Evolutionary conservation across 2,329 filamentous ascomycete species (phyloP).

Genomic region (Dendrostoma leiphaemia): DNA sequence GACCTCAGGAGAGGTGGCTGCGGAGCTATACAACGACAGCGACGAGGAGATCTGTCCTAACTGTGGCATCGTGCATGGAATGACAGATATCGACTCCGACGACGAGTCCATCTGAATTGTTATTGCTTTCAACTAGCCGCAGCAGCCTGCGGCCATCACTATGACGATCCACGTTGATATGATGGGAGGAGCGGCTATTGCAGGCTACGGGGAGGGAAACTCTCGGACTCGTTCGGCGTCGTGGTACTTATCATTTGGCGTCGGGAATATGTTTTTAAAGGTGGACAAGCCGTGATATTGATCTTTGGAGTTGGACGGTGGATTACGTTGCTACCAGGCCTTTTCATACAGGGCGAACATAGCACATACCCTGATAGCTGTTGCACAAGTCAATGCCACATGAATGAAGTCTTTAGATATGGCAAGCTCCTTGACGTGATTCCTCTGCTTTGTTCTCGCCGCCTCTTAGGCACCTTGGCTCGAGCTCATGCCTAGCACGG

Average conservation of each 20-base stretch:
- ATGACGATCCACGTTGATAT: neutral
- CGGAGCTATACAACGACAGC: constrained; percentile 15
- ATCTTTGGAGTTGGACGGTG: neutral
- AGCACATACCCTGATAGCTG: neutral
- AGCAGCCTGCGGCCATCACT: neutral
- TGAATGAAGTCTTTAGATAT: neutral
- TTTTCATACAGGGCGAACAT: neutral
- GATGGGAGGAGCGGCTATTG: neutral
- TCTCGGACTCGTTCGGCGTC: neutral
- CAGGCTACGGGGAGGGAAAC: neutral
- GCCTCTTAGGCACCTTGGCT: too few relatives aligned
- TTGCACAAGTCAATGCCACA: neutral
- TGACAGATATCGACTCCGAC: constrained; percentile 8
- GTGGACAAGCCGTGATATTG: neutral
- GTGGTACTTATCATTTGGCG: neutral
- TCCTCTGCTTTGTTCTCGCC: too few relatives aligned
- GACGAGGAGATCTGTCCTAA: constrained; percentile 20
- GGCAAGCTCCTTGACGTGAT: too few relatives aligned
- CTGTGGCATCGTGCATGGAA: constrained; percentile 15
- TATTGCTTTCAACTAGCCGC: neutral
- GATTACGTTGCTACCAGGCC: neutral
- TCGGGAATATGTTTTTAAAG: neutral
- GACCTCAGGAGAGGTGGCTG: constrained; percentile 12
- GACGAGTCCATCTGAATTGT: neutral
- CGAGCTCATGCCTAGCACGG: too few relatives aligned